Percentiles rank a stretch among this genome's conserved stretches.
Conservation (phyloP, 306 rosid genomes). For the Acmispon strigosus region DNA sequence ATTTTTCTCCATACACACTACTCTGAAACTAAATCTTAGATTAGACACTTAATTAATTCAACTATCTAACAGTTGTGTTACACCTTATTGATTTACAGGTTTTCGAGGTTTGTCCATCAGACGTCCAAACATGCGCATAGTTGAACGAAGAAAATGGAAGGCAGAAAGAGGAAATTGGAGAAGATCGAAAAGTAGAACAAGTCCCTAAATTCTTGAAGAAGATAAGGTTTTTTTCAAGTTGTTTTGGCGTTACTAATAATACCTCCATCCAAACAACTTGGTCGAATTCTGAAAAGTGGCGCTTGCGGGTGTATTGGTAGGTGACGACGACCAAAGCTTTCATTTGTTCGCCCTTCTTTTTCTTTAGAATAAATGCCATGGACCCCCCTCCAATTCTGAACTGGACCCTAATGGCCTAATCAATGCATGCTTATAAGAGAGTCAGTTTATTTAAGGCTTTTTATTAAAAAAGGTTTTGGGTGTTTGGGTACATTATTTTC, state of each 20-base stretch:
- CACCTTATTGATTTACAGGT: no score
- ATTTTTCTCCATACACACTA: no score
- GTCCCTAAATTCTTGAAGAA: constrained; percentile 8
- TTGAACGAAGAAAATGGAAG: no score
- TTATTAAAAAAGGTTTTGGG: no score
- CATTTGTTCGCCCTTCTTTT: background rate
- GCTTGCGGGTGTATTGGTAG: constrained; percentile 15
- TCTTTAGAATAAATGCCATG: constrained; percentile 16
- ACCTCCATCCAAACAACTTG: constrained; percentile 18
- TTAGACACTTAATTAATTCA: no score
- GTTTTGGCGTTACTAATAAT: background rate
- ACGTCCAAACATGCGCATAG: no score
- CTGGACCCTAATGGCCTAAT: constrained; percentile 21
- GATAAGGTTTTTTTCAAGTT: background rate
- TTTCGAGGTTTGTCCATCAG: no score
- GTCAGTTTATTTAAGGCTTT: no score
- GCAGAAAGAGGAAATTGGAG: background rate
- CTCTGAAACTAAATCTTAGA: no score
- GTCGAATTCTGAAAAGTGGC: constrained; percentile 17
- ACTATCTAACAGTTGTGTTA: no score
- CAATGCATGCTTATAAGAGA: background rate
- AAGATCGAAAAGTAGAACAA: background rate
- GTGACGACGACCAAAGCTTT: constrained; percentile 12
- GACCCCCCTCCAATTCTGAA: constrained; percentile 8
- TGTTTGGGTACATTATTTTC: no score